Base-by-base conservation (phyloP, 805 yeast genomes). In the Ogataea siamensis region DNA sequence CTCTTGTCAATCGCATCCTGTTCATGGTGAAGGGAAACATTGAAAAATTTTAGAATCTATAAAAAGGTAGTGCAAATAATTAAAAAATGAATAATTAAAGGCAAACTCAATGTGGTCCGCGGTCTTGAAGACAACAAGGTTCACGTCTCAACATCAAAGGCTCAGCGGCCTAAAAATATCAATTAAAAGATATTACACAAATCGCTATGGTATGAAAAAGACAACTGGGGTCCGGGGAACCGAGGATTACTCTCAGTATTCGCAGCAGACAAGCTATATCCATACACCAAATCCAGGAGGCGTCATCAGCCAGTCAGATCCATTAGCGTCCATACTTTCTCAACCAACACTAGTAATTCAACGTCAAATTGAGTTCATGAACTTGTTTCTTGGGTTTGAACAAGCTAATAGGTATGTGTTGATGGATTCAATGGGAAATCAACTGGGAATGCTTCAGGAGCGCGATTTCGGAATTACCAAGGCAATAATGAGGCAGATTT, bases 341-440 rank as follows among this genome's bases (percentile, higher is more conserved):
- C 87, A 87, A 51, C 97, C 97, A 1, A 83, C 91, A 4, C 60
- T 91, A 14, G 87, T 91, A 1, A 77, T 93, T 31, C 96, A 91
- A 55, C 72, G 99, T 40, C 84, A 86, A 55, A 68, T 93, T 16
- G 98, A 93, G 64, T 73, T 82, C 67, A 81, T 87, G 87, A 89
- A 87, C 55, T 69, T 93, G 12, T 73, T 88, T 37, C 55, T 89
- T 9, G 97, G 97, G 1, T 87, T 85, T 52, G 98, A 91, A 58
- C 98, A 93, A 63, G 87, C 93, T 2, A 91, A 89, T 57, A 67
- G 72, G 47, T 91, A 91, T 56, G 71, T 69, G 9, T 73, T 93
- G 29, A 71, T 81, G 78, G 83, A 87, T 58, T 72, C 83, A 0
- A 50, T 67, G 46, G 98, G 98, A 1, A 69, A 76, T 37, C 79